Base-by-base conservation (phyloP, 2,329 filamentous ascomycete genomes). In the Blastomyces percursus region DNA sequence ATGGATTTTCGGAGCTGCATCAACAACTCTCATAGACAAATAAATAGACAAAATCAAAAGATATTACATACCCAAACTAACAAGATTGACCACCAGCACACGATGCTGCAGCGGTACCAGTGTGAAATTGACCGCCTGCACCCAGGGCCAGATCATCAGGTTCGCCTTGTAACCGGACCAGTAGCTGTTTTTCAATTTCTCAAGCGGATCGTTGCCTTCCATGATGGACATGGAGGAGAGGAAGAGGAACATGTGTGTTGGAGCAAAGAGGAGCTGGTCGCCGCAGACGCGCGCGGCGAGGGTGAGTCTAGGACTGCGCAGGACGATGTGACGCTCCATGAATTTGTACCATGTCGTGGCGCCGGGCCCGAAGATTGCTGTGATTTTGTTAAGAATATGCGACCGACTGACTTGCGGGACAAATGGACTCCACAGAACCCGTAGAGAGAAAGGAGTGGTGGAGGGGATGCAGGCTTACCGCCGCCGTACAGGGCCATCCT, bases 311-410 rank as follows among this genome's bases (percentile, higher is more conserved):
- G 80, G 80, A 61, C 81, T 82, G 70, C 83, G 84, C 52, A 81
- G 78, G 64, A 91, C 81, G 68, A 96, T 82, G 67, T 85, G 82
- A 64, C 83, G 82, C 70, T 90, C 85, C 63, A 96, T 86, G 74
- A 96, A 83, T 65, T 81, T 81, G 81, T 89, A 96, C 92, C 92
- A 96, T 60, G 84, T 89, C 11, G 91, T 91, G 7, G 91, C 92
- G 30, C 86, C 88, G 60, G 92, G 92, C 42, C 92, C 92, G 76
- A 96, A 96, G 75, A 96, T 80, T 66, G 79, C 88, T 90, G 61
- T 71, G 40, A 62, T 19, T 65, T n/a, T 35, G 8, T 56, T 24
- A 66, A 66, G 48, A 12, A 38, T 42, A 61, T 27, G 27, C 51
- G 24, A 48, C 50, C 40, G 42, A 4, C 19, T 2, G 21, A 52